Conservation (phyloP, 2,329 filamentous ascomycete species). For the Apiospora pterosperma region DNA sequence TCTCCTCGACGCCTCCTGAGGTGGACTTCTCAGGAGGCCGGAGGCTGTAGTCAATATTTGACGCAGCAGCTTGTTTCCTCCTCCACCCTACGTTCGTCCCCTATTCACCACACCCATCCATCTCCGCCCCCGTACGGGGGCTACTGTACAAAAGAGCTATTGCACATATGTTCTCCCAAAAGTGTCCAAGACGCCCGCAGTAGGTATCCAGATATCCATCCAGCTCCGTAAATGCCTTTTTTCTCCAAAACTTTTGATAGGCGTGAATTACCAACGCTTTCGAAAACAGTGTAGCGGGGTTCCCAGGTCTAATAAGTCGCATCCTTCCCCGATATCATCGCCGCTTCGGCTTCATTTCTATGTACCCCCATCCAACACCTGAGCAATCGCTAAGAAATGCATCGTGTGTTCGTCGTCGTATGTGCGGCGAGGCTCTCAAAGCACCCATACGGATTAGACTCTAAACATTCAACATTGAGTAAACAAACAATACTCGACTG, state of each 20-base stretch:
- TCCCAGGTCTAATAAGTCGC: slow-evolving; percentile 1
- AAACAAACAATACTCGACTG: slow-evolving; percentile 8
- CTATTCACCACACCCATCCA: not conserved
- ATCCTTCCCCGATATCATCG: not conserved
- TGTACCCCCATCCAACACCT: slow-evolving; percentile 5
- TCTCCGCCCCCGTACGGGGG: not conserved
- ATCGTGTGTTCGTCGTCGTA: not conserved
- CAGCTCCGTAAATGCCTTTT: not conserved
- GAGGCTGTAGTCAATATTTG: slow-evolving; percentile 1
- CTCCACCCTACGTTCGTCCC: not conserved
- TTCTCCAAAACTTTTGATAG: not conserved
- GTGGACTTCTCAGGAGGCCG: not conserved
- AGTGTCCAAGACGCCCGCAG: not conserved
- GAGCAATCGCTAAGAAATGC: slow-evolving; percentile 3
- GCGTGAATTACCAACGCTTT: not conserved
- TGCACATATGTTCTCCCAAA: not conserved
- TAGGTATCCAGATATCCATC: slow-evolving; percentile 1
- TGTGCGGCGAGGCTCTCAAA: not conserved
- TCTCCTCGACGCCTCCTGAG: slow-evolving; percentile 3
- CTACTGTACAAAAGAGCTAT: not conserved
- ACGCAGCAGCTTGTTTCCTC: not conserved
- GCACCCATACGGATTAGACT: slow-evolving; percentile 1
- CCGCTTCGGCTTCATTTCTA: not conserved
- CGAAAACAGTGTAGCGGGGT: not conserved
- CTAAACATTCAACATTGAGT: slow-evolving; percentile 2